Conservation (phyloP, 2,329 filamentous ascomycete genomes). For the Trichothecium sympodiale region DNA sequence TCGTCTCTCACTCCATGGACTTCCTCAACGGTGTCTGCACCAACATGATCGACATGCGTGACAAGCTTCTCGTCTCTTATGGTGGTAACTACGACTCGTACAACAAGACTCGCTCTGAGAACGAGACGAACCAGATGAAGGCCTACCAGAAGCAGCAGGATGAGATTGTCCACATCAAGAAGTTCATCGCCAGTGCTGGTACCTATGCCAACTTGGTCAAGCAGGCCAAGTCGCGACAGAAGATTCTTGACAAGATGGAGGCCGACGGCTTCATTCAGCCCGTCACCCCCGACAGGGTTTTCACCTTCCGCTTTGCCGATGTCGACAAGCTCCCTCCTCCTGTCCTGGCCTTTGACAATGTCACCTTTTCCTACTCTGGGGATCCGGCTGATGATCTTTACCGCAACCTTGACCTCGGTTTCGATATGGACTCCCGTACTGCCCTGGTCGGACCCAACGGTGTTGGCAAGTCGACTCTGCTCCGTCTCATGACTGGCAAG, state of each 20-base stretch:
- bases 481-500: slow-evolving; percentile 94
- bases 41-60: slow-evolving; percentile 97
- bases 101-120: slow-evolving; percentile 84
- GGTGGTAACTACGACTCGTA: slow-evolving; percentile 99
- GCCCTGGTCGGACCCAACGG: slow-evolving; percentile 96
- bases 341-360: slow-evolving; percentile 90
- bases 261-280: slow-evolving; percentile 97
- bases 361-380: slow-evolving; percentile 96
- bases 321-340: slow-evolving; percentile 99
- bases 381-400: slow-evolving; percentile 84
- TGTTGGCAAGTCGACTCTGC: slow-evolving; percentile 96
- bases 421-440: slow-evolving; percentile 98
- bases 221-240: slow-evolving; percentile 98
- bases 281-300: slow-evolving; percentile 73
- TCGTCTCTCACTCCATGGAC: slow-evolving; percentile 97
- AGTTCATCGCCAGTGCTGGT: slow-evolving; percentile 99
- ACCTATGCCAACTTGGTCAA: slow-evolving; percentile 98
- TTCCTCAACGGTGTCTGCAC: slow-evolving; percentile 98
- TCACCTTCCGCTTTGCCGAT: slow-evolving; percentile 96
- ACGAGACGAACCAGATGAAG: slow-evolving; percentile 98
- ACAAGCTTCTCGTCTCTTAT: slow-evolving; percentile 85
- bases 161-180: slow-evolving; percentile 98
- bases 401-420: slow-evolving; percentile 92
- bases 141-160: slow-evolving; percentile 99
- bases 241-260: slow-evolving; percentile 99